A percentile compares a stretch with the other conserved stretches of the same genome.
Conservation (phyloP, 1,139 yeast genomes). For the Citeromyces siamensis region DNA sequence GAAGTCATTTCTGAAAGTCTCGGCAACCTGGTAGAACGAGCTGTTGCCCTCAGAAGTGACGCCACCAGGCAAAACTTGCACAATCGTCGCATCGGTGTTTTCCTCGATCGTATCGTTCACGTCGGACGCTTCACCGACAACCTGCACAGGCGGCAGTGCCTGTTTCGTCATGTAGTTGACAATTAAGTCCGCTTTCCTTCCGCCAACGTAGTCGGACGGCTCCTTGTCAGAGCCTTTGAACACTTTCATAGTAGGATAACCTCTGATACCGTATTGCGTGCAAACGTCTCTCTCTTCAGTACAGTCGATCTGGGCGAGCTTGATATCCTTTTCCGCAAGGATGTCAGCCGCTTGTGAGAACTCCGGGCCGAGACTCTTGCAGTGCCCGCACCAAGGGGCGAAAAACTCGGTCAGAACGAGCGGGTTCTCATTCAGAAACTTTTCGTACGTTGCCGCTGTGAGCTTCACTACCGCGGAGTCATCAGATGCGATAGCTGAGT, state of each 20-base stretch:
- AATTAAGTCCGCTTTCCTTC: conserved; percentile 72
- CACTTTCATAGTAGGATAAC: conserved; percentile 87
- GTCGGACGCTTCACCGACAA: conserved; percentile 32
- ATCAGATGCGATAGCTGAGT: conserved; percentile 56
- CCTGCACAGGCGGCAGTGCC: conserved; percentile 67
- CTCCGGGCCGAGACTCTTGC: conserved; percentile 91
- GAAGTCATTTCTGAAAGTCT: conserved; percentile 44
- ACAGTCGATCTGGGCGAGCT: conserved; percentile 89
- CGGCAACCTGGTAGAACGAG: conserved; percentile 44
- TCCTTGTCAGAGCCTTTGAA: conserved; percentile 48
- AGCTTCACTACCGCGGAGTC: conserved; percentile 85
- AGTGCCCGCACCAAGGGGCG: conserved; percentile 99
- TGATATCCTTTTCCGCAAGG: conserved; percentile 53
- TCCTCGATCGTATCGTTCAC: conserved; percentile 35
- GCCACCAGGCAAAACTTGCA: conserved; percentile 33
- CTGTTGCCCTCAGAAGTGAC: conserved; percentile 26
- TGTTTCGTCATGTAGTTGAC: conserved; percentile 72
- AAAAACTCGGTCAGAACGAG: conserved; percentile 88
- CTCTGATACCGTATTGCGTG: conserved; percentile 60
- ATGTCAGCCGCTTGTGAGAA: conserved; percentile 74
- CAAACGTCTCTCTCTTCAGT: conserved; percentile 79
- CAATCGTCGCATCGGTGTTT: conserved; percentile 39
- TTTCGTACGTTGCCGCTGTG: conserved; percentile 45
- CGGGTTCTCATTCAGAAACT: conserved; percentile 58
- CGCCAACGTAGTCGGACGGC: conserved; percentile 65